phyloP scores from a whole-genome alignment of 768 basidiomycete genomes.

The Nevesoporus exiguus region DNA sequence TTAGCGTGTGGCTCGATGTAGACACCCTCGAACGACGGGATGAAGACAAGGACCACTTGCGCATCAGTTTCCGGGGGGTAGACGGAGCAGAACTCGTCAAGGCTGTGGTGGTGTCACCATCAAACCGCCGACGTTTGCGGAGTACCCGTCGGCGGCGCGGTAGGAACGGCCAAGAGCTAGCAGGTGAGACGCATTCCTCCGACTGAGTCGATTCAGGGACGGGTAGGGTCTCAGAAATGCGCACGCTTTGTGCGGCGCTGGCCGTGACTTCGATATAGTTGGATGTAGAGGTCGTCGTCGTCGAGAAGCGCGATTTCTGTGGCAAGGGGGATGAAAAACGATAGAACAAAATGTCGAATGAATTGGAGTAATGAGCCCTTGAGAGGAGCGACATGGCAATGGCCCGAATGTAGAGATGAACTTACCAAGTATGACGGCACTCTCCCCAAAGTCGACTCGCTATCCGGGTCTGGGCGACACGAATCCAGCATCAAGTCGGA shows the following conservation, averaged over 20 bases:
- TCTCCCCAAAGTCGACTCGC: neutral
- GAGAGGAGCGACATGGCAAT: neutral
- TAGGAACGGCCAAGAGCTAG: conserved; percentile 21
- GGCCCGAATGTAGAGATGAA: neutral
- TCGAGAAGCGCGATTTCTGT: conserved; percentile 35
- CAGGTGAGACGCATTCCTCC: conserved; percentile 8
- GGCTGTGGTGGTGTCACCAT: neutral
- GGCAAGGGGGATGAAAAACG: neutral
- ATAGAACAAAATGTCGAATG: neutral
- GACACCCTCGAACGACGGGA: conserved; percentile 1
- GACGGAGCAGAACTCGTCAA: conserved; percentile 5
- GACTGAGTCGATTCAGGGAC: conserved; percentile 4
- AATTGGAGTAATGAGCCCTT: neutral
- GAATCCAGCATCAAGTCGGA: conserved; percentile 23
- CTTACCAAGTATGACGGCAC: conserved; percentile 18
- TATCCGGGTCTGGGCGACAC: conserved; percentile 16
- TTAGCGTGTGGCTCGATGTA: neutral
- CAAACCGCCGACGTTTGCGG: conserved; percentile 29
- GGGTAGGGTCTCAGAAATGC: neutral
- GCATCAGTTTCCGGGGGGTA: conserved; percentile 11
- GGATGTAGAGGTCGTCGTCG: conserved; percentile 35
- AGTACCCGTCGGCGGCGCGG: conserved; percentile 27
- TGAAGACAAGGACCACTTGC: neutral
- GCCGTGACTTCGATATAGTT: conserved; percentile 22
- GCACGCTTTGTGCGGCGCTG: neutral